Evolutionary conservation across 371 early-diverging fungal genomes (phyloP).

Genomic region (Actinomucor elegans): DNA sequence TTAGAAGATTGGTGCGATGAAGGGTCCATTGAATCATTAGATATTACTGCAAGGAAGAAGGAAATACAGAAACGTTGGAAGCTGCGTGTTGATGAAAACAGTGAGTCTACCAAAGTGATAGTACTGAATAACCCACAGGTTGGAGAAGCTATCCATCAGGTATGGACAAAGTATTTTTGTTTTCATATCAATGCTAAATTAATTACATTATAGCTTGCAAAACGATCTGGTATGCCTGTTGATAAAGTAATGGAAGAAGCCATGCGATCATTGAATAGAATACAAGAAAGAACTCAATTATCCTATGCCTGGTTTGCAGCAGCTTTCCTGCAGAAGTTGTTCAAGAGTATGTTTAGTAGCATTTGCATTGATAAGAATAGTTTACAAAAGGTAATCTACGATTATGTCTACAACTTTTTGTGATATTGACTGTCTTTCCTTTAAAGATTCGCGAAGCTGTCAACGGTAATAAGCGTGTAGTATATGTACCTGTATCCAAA

Average conservation of each 20-base stretch:
- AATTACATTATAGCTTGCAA: conserved; percentile 25
- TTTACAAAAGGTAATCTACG: conserved; percentile 16
- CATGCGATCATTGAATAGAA: conserved; percentile 16
- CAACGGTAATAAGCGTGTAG: conserved; percentile 17
- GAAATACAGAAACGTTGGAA: conserved; percentile 9
- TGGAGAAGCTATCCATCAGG: conserved; percentile 20
- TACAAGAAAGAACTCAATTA: conserved; percentile 35
- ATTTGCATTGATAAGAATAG: conserved; percentile 14
- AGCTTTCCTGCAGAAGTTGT: conserved; percentile 20
- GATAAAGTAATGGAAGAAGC: conserved; percentile 26
- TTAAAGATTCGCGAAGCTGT: conserved; percentile 15
- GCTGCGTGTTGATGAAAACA: conserved; percentile 18
- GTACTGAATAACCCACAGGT: conserved; percentile 28
- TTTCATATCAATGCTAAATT: too few species aligned
- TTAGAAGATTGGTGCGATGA: conserved; percentile 35
- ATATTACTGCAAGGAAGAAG: neutral
- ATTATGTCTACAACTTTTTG: neutral
- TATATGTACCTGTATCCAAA: conserved; percentile 35
- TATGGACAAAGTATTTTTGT: neutral
- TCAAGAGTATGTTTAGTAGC: conserved; percentile 29
- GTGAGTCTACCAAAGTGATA: conserved; percentile 21
- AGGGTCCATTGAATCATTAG: neutral
- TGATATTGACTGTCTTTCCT: too few species aligned
- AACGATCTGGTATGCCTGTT: conserved; percentile 26
- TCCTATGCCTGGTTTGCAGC: conserved; percentile 39